Conservation (phyloP, 768 basidiomycete genomes). For the Tylopilus rubrobrunneus region DNA sequence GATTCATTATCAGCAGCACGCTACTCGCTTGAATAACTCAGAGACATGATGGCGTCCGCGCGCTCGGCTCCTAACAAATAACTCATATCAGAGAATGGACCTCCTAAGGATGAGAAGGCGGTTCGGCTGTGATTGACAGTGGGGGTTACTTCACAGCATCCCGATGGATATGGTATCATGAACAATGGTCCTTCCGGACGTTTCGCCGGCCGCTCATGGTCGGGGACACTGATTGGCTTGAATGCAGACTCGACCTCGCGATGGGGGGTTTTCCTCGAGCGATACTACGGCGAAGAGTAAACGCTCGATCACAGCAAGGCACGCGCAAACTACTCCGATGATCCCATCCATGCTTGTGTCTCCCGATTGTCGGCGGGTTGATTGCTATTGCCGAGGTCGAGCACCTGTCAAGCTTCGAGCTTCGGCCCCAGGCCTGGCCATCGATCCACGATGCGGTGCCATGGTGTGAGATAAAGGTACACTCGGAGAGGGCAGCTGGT, state of each 20-base stretch:
- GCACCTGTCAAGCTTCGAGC: too few relatives aligned
- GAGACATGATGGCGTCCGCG: background rate
- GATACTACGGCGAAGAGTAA: background rate
- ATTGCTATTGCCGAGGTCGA: background rate
- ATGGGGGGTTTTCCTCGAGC: background rate
- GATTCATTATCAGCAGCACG: background rate
- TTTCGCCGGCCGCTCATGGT: background rate
- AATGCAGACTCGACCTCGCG: background rate
- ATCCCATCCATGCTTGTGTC: background rate
- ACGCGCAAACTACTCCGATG: background rate
- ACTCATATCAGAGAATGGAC: constrained; percentile 1
- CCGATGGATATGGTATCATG: background rate
- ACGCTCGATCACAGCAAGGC: background rate
- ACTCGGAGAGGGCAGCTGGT: too few relatives aligned
- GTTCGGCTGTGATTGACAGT: background rate
- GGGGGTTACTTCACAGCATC: background rate
- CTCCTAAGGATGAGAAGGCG: background rate
- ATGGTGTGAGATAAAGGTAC: background rate
- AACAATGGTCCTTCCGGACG: background rate
- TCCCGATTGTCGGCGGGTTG: background rate
- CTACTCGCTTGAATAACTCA: background rate
- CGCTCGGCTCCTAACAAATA: background rate
- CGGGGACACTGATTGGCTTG: background rate
- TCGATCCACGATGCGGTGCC: background rate
- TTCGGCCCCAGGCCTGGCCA: background rate